Evolutionary conservation across 2,329 filamentous ascomycete genomes (phyloP).

Genomic region (Penicillium freii): DNA sequence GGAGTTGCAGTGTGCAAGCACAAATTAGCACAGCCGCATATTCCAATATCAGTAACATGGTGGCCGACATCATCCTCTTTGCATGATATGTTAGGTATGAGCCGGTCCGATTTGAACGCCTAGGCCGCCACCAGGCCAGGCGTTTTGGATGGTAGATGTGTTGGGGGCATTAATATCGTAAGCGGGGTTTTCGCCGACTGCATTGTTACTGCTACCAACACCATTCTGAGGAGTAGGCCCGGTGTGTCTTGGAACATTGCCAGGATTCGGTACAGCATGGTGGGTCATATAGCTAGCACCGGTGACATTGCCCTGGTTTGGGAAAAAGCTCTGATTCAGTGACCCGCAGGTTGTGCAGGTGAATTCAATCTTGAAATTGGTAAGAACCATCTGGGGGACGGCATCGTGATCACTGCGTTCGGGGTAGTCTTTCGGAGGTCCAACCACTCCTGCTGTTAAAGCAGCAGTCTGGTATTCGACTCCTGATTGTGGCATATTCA

Average conservation of each 20-base stretch:
- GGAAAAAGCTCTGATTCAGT: conserved; percentile 41
- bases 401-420: conserved; percentile 26
- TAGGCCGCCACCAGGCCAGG: conserved; percentile 28
- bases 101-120: conserved; percentile 30
- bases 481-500: conserved; percentile 24
- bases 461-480: conserved; percentile 23
- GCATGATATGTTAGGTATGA: conserved; percentile 12
- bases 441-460: conserved; percentile 20
- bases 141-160: conserved; percentile 28
- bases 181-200: conserved; percentile 22
- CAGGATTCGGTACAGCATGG: conserved; percentile 22
- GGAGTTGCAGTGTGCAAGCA: neutral
- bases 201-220: conserved; percentile 15
- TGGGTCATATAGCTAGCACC: conserved; percentile 30
- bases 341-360: conserved; percentile 40
- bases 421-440: conserved; percentile 27
- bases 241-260: conserved; percentile 16
- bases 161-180: conserved; percentile 27
- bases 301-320: conserved; percentile 38
- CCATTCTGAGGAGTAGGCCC: conserved; percentile 21
- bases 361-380: conserved; percentile 43
- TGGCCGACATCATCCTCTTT: neutral
- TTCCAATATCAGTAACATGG: neutral
- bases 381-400: conserved; percentile 32
- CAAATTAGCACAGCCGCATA: neutral